Evolutionary conservation across 345 rosid genomes (phyloP), one percentile per base, ranked within the genome.

Genomic region (Rhodamnia rubescens): DNA sequence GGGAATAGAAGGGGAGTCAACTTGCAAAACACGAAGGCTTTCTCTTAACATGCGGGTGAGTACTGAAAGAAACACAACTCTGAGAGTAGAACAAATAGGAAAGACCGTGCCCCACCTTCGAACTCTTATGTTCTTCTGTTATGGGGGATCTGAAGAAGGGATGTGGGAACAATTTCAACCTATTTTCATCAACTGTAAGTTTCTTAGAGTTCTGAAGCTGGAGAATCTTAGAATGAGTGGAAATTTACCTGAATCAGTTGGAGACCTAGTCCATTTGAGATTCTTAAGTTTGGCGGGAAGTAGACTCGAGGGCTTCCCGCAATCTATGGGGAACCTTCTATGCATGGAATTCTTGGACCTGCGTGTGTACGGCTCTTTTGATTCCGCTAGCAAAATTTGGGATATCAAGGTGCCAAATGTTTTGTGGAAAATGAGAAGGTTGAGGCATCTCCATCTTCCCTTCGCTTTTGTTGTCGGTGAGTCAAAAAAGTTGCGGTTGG

Each of bases 181-280:
- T 53, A 16, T 53, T 6, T 16, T 18, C 56, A 18, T 6, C 22
- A 2, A 53, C 47, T 59, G 86, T 26, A 75, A 74, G 8, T 53
- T 88, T 50, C 80, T 93, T 22, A 88, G 92, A 78, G 86, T 91
- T 12, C 54, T 93, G 7, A 87, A 90, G 83, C 83, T 91, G 2
- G 89, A 85, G 58, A 27, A 53, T 13, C 12, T 20, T 12, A 18
- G 83, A 11, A 4, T 53, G 11, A 53, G 24, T 36, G 88, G 88
- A 7, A 87, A 53, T 44, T 47, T 92, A 44, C 89, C 89, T 0
- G 53, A 82, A 69, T 85, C 24, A 53, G 83, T 90, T 5, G 92
- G 93, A 6, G 80, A 83, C 10, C 88, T 93, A 74, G 87, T 91
- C 22, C 93, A 89, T 53, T 86, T 91, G 26, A 89, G 88, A 83